phyloP scores from a whole-genome alignment of 805 yeast species.

The Starmerella apis region DNA sequence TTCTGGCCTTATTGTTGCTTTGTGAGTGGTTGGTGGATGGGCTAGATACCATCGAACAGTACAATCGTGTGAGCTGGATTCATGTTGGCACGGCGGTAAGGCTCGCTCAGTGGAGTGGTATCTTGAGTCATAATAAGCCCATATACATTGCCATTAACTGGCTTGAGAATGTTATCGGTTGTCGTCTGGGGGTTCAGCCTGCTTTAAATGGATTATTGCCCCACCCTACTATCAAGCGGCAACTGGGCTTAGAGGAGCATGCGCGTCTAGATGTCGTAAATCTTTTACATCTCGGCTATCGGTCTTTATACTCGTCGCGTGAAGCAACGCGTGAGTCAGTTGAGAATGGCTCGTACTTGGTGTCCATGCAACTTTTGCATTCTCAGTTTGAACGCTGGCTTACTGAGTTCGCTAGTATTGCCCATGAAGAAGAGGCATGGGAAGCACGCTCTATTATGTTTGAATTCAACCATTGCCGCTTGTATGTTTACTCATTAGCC shows the following conservation, averaged over 20 bases:
- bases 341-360: constrained; percentile 40
- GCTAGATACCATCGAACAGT: constrained; percentile 4
- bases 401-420: constrained; percentile 38
- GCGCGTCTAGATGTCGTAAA: constrained; percentile 74
- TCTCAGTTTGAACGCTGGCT: constrained; percentile 77
- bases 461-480: constrained; percentile 74
- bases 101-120: constrained; percentile 75
- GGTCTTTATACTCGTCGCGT: constrained; percentile 55
- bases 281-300: constrained; percentile 73
- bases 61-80: constrained; percentile 79
- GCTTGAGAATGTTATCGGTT: constrained; percentile 71
- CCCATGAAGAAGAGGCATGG: constrained; percentile 32
- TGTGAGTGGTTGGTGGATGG: constrained; percentile 66
- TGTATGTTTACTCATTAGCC: constrained; percentile 78
- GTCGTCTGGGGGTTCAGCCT: constrained; percentile 68
- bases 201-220: constrained; percentile 48
- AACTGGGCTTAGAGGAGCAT: constrained; percentile 37
- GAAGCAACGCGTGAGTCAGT: constrained; percentile 31
- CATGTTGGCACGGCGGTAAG: constrained; percentile 78
- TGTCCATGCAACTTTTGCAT: constrained; percentile 59
- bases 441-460: constrained; percentile 59
- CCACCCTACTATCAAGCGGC: background rate
- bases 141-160: constrained; percentile 75
- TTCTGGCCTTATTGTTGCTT: constrained; percentile 68
- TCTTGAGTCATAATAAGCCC: constrained; percentile 61